Evolutionary conservation across 2,329 filamentous ascomycete genomes (phyloP).

Genomic region (Botrytis squamosa): DNA sequence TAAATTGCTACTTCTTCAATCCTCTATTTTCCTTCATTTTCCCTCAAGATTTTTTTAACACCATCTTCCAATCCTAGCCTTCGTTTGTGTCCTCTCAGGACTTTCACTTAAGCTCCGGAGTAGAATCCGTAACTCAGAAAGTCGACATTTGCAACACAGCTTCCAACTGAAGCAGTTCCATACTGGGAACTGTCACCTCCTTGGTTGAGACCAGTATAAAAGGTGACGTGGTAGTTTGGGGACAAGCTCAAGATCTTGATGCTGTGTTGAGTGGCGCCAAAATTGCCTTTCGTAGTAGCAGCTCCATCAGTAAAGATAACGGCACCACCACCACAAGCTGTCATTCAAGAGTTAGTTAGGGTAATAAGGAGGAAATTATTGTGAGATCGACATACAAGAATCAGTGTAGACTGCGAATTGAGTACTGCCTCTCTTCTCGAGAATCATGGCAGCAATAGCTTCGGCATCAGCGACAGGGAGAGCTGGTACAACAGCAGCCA

Average conservation of each 20-base stretch:
- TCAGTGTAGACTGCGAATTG: slow-evolving; percentile 15
- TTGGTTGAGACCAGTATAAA: background rate
- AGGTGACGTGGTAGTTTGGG: background rate
- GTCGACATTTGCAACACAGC: background rate
- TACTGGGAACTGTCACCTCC: slow-evolving; percentile 1
- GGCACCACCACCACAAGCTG: slow-evolving; percentile 4
- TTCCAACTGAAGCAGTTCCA: background rate
- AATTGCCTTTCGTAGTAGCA: slow-evolving; percentile 4
- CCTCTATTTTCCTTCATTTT: no score
- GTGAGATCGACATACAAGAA: background rate
- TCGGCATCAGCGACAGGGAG: slow-evolving; percentile 1
- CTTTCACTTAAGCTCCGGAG: background rate
- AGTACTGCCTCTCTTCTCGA: slow-evolving; percentile 11
- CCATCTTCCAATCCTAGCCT: background rate
- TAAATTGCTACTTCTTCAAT: background rate
- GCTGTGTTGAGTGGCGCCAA: slow-evolving; percentile 8
- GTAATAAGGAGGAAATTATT: no score
- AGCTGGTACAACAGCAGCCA: slow-evolving; percentile 4
- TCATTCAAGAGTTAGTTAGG: background rate
- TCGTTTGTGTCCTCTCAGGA: background rate
- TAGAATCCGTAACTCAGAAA: slow-evolving; percentile 4
- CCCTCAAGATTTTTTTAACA: background rate
- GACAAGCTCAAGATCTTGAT: slow-evolving; percentile 2
- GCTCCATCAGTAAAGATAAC: background rate
- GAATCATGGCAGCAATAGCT: background rate